These are phyloP conservation scores for Paxillus involutus DNA, from an alignment of 768 basidiomycete genomes.

Conservation along the genomic window DNA sequence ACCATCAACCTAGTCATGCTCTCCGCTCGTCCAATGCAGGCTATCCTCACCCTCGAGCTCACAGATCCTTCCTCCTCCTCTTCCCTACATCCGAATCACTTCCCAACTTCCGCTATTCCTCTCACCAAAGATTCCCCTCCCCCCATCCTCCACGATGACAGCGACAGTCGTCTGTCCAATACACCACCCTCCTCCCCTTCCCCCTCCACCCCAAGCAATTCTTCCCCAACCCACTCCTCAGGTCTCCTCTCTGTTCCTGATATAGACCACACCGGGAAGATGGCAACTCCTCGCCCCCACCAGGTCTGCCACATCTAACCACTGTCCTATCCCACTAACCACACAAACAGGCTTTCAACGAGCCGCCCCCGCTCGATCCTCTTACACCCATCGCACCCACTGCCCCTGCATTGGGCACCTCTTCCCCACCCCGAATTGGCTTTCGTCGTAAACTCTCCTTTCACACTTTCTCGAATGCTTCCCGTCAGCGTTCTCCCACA, in stretches of 20 bases:
- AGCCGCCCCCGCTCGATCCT: slow-evolving; percentile 5
- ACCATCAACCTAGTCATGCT: slow-evolving; percentile 29
- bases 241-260: slow-evolving; percentile 2
- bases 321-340: neutral
- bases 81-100: neutral
- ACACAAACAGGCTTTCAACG: neutral
- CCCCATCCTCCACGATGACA: neutral
- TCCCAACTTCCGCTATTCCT: neutral
- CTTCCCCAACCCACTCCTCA: neutral
- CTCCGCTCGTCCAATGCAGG: slow-evolving; percentile 38
- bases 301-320: neutral
- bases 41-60: slow-evolving; percentile 8
- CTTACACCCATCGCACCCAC: slow-evolving; percentile 1
- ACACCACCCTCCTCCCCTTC: neutral
- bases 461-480: slow-evolving; percentile 18
- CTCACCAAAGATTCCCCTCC: neutral
- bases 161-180: neutral
- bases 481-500: neutral
- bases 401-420: neutral
- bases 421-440: slow-evolving; percentile 24
- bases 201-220: neutral
- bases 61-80: neutral
- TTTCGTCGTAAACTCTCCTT: slow-evolving; percentile 30
- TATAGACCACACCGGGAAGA: slow-evolving; percentile 7
- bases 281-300: neutral